Evolutionary conservation across 768 basidiomycete genomes (phyloP), one percentile per base, ranked within the genome.

Genomic region (Tricholoma bakamatsutake): DNA sequence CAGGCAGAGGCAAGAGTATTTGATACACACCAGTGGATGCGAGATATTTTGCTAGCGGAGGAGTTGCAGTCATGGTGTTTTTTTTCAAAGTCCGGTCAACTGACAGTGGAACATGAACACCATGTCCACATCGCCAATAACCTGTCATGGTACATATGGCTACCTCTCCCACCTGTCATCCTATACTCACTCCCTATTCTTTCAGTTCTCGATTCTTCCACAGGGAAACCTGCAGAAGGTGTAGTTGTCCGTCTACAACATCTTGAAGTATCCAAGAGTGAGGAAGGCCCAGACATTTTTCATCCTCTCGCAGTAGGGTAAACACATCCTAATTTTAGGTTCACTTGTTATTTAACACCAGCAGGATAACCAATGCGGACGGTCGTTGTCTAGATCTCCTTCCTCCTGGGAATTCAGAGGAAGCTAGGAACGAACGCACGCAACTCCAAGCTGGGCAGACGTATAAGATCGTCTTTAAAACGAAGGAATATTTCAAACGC

Each of bases 101-200:
- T n/a, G n/a, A n/a, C n/a, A n/a, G n/a, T 24, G 21, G 2, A 24
- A 24, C 31, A 4, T 10, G 4, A 4, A 17, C 18, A 10, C 57
- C 42, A 80, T 74, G 74, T 70, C 76, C 42, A 85, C 80, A 64
- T 92, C 93, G 4, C 90, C 91, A 1, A 90, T 97, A 58, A 97
- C 94, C 35, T 96, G 94, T 68, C 94, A 97, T 57, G 87, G 93
- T 91, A 61, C n/a, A n/a, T n/a, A n/a, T n/a, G n/a, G 54, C 77
- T 57, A 52, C 28, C 24, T 55, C 1, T 18, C 34, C n/a, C n/a
- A n/a, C n/a, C n/a, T n/a, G 15, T 34, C 47, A 47, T 12, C 35
- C 7, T 1, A 24, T 42, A 33, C 12, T 34, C 17, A 31, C 28
- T 42, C 30, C 50, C 30, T 18, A 34, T 50, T 48, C 39, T 21